These are phyloP conservation scores for Insectozyma bohioensis DNA, from an alignment of 1,139 yeast genomes.

Conservation along the genomic window DNA sequence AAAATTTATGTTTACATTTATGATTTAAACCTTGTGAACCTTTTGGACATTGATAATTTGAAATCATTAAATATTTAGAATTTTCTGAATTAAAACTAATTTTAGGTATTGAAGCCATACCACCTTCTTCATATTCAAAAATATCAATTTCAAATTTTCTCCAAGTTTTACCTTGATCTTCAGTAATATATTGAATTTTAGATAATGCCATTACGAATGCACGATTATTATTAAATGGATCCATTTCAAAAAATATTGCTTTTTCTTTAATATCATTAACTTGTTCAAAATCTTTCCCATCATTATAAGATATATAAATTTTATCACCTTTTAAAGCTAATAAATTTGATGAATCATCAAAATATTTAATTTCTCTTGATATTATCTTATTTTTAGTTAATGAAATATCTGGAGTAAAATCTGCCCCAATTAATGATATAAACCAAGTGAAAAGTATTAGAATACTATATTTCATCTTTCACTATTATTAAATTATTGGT, in stretches of 20 bases:
- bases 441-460: not conserved
- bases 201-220: constrained; percentile 52
- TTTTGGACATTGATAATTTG: constrained; percentile 37
- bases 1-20: constrained; percentile 38
- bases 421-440: constrained; percentile 2
- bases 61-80: constrained; percentile 39
- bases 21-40: constrained; percentile 14
- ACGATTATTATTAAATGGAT: constrained; percentile 43
- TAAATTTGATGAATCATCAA: constrained; percentile 56
- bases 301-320: constrained; percentile 50
- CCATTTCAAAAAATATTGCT: constrained; percentile 36
- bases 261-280: constrained; percentile 31
- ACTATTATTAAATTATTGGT: no score
- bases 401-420: constrained; percentile 20
- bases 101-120: constrained; percentile 17
- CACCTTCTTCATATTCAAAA: constrained; percentile 8
- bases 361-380: constrained; percentile 33
- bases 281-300: constrained; percentile 55
- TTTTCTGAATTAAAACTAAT: constrained; percentile 41
- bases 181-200: constrained; percentile 48
- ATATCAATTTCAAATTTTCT: constrained; percentile 30
- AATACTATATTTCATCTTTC: no score
- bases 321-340: constrained; percentile 33
- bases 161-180: constrained; percentile 64
- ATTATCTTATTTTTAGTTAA: constrained; percentile 12